phyloP scores from a whole-genome alignment of 2,329 filamentous ascomycete genomes.

The Incumbomyces lentus region DNA sequence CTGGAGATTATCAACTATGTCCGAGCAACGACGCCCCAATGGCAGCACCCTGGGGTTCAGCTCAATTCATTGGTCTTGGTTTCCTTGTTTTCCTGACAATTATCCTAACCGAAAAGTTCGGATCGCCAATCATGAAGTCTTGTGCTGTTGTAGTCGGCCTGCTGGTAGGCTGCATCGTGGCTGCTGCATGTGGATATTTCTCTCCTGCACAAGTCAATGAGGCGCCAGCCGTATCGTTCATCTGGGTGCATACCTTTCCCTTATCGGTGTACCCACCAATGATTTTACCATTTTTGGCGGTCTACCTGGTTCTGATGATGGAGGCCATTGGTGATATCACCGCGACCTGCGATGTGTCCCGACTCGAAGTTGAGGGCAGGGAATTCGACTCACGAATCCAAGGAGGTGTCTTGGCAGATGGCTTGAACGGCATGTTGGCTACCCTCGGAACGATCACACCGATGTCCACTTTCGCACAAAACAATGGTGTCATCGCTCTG shows the following conservation, averaged over 20 bases:
- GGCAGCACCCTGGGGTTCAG: constrained; percentile 51
- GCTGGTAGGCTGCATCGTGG: constrained; percentile 57
- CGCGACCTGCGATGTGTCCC: constrained; percentile 56
- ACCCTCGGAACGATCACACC: constrained; percentile 57
- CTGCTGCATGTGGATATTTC: constrained; percentile 57
- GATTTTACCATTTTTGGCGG: constrained; percentile 50
- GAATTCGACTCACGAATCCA: constrained; percentile 60
- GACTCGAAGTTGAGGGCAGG: constrained; percentile 52
- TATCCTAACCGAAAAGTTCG: constrained; percentile 58
- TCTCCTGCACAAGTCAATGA: constrained; percentile 47
- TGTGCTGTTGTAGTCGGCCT: constrained; percentile 56
- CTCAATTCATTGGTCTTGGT: constrained; percentile 56
- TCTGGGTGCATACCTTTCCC: constrained; percentile 62
- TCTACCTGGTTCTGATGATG: constrained; percentile 55
- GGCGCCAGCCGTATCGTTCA: constrained; percentile 55
- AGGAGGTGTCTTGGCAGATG: constrained; percentile 57
- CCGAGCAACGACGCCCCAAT: constrained; percentile 49
- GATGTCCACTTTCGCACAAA: constrained; percentile 59
- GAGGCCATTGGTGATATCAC: constrained; percentile 60
- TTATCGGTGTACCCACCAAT: constrained; percentile 54
- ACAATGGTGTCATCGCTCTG: constrained; percentile 59
- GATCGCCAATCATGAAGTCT: constrained; percentile 60
- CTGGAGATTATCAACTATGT: constrained; percentile 45
- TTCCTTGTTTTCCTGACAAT: constrained; percentile 60
- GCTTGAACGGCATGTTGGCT: constrained; percentile 53